Base-by-base conservation (phyloP, 495 filamentous ascomycete genomes). In the Articulospora tetracladia region DNA sequence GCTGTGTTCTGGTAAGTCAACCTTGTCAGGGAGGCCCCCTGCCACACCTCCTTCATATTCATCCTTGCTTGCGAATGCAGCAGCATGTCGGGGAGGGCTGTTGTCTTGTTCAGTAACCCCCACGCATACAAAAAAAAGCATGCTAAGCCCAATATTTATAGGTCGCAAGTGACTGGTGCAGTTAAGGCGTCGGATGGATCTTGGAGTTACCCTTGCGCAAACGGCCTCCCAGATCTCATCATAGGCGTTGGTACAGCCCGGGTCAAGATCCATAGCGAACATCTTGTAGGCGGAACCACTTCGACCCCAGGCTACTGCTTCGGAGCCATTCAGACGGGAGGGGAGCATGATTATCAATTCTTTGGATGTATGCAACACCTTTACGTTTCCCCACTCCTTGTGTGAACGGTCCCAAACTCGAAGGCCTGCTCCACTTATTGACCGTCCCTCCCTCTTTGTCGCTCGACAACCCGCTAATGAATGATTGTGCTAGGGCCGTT, bases 241-340 rank as follows among this genome's bases (percentile, higher is more conserved):
- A 72, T 89, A 63, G 76, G 75, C 41, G 80, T 92, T 50, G 83
- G 80, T 39, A 72, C 68, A 39, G 68, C 72, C 55, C 71, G 74
- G 55, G 73, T 78, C 58, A 75, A 72, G 17, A 66, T 88, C 34
- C 79, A 82, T 1, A 84, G 83, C 10, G 61, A 65, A 17, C 78
- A 81, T 62, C 71, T 88, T 48, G 81, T 77, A 15, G 39, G 39
- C n/a, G 39, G 39, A 12, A n/a, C 15, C 10, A 44, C 66, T 83
- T 80, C 64, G 22, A 23, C 12, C 73, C 75, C 0, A 72, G 76
- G 17, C 46, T 78, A 66, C 55, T 90, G 86, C 74, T 83, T 75
- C 65, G 86, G 86, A 52, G 84, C 84, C 17, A 79, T 90, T 60
- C 86, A 89, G 75, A 69, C 72, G 55, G 82, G 84, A 72, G 69